Conservation (phyloP, 2,329 filamentous ascomycete genomes). For the Colletotrichum gigasporum region DNA sequence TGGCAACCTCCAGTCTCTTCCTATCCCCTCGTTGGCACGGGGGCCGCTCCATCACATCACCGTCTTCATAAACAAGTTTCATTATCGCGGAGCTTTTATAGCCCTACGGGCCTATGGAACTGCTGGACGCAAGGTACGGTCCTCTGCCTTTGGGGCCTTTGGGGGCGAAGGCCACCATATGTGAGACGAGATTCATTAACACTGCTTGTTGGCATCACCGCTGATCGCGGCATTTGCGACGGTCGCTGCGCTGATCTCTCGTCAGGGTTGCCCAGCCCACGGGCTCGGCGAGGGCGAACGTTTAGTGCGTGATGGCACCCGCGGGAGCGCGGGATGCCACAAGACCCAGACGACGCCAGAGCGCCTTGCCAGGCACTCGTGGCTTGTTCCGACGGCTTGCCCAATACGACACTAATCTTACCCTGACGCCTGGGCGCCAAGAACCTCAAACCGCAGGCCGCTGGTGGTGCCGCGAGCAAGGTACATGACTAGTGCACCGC, state of each 20-base stretch:
- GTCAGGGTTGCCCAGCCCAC: background rate
- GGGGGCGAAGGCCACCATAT: background rate
- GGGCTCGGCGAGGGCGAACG: constrained; percentile 19
- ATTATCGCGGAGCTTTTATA: background rate
- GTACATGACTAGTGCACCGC: constrained; percentile 27
- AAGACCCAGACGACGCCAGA: background rate
- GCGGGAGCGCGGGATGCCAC: background rate
- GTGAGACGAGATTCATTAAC: constrained; percentile 15
- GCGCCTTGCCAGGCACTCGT: constrained; percentile 16
- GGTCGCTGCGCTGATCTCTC: constrained; percentile 11
- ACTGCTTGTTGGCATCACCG: background rate
- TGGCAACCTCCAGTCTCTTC: background rate
- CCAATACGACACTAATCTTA: constrained; percentile 28
- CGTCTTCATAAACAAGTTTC: background rate
- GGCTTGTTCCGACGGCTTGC: background rate
- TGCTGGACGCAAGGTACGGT: too few relatives aligned
- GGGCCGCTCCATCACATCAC: background rate
- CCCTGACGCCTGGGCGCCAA: constrained; percentile 7
- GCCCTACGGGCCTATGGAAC: constrained; percentile 21
- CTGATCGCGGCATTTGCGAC: constrained; percentile 25
- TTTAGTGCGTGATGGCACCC: background rate
- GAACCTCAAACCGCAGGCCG: background rate
- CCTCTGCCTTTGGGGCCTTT: too few relatives aligned
- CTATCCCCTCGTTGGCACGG: background rate
- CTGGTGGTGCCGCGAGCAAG: constrained; percentile 9